Evolutionary conservation across 2,329 filamentous ascomycete genomes (phyloP), one percentile per base, ranked within the genome.

Genomic region (Colletotrichum truncatum): DNA sequence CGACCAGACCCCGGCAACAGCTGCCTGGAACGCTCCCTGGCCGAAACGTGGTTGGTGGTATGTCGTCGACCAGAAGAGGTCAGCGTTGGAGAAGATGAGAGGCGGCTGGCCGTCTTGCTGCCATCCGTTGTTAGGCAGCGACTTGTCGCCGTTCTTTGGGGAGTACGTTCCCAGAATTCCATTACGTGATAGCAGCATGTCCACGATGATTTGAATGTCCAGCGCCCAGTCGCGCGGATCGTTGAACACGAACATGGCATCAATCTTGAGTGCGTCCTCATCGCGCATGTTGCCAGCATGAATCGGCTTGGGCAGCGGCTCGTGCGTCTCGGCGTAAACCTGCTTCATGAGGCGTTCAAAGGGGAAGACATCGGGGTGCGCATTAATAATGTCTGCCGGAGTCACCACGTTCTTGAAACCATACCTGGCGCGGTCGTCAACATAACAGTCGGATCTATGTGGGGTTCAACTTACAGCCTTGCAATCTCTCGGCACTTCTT

Each of bases 191-290:
- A 97, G 84, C 6, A 98, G 82, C 10, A 97, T 81, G 77, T 99
- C 96, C 57, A 91, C 74, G 62, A 98, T 91, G 71, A 98, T 82
- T 74, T 97, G 92, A 3, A 89, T 89, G 76, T 98, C 95, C 9
- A 98, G 85, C 1, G 92, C 94, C 96, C 96, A 99, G 81, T 99
- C 96, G 60, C 96, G 88, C 4, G 96, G 94, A 77, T 98, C 96
- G 76, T 97, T 97, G 85, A 95, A 98, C 6, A 98, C 91, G 73
- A 98, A 91, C 26, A 98, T 88, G 26, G 94, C 94, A 73, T 97
- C 93, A 70, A 99, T 91, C 71, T 93, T 94, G 49, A 95, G 84
- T 9, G 83, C 78, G 9, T 80, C 73, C 0, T 58, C 75, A 74
- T 53, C 73, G 55, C 66, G 79, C 67, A 78, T 81, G 73, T 70